Percentiles rank a stretch among this genome's conserved stretches.
These are phyloP conservation scores for Grosmannia clavigera DNA, from an alignment of 2,329 filamentous ascomycete species.

Conservation along the genomic window DNA sequence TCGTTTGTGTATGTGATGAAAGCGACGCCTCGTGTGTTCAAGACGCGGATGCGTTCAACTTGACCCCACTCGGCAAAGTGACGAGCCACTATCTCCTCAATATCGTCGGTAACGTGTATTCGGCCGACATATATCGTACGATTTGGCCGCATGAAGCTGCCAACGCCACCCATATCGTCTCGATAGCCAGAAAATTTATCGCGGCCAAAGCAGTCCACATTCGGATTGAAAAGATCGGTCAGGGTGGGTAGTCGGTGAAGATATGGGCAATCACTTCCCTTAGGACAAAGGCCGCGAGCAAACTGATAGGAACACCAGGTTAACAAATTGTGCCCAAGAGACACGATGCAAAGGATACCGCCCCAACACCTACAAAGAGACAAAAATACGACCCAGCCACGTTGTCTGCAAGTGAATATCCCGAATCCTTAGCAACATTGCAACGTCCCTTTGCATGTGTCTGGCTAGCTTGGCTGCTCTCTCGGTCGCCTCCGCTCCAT, in stretches of 20 bases:
- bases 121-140: slow-evolving; percentile 85
- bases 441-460: slow-evolving; percentile 74
- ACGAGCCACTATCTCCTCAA: slow-evolving; percentile 86
- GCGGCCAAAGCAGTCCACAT: slow-evolving; percentile 87
- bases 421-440: slow-evolving; percentile 68
- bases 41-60: slow-evolving; percentile 73
- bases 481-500: slow-evolving; percentile 89
- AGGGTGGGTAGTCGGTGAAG: slow-evolving; percentile 78
- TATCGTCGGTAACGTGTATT: slow-evolving; percentile 93
- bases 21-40: slow-evolving; percentile 80
- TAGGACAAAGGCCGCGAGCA: slow-evolving; percentile 58
- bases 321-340: neutral
- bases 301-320: slow-evolving; percentile 45
- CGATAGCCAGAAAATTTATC: slow-evolving; percentile 90
- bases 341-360: neutral
- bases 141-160: slow-evolving; percentile 87
- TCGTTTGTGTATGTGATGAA: slow-evolving; percentile 94
- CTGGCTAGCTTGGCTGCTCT: slow-evolving; percentile 80
- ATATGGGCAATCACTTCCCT: slow-evolving; percentile 87
- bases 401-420: slow-evolving; percentile 67
- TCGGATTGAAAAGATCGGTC: slow-evolving; percentile 84
- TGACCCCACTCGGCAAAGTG: slow-evolving; percentile 97
- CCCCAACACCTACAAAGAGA: slow-evolving; percentile 50
- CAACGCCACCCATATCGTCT: slow-evolving; percentile 96
- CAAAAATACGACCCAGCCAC: slow-evolving; percentile 81